Evolutionary conservation across 139 green algal genomes (phyloP).

Genomic region (Deuterostichococcus epilithicus): DNA sequence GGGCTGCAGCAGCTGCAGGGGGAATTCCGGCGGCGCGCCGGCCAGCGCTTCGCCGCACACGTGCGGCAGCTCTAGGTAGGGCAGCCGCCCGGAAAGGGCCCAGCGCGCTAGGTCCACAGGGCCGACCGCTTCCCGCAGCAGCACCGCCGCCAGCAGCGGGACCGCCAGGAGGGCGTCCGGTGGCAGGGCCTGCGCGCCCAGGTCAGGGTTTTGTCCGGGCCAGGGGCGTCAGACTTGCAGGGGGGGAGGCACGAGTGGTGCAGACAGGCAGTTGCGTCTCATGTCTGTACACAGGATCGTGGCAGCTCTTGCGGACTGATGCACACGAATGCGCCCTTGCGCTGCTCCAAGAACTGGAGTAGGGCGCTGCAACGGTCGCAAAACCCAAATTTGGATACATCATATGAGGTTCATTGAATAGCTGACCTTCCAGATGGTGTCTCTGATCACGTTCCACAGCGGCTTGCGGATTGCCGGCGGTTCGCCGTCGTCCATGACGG

Average conservation of each 20-base stretch:
- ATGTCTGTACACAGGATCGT: too few relatives aligned
- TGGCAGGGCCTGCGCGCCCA: neutral
- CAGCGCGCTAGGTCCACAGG: constrained; percentile 12
- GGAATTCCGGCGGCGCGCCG: neutral
- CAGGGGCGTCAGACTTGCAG: too few relatives aligned
- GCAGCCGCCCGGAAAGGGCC: constrained; percentile 14
- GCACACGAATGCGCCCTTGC: too few relatives aligned
- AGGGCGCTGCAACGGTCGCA: too few relatives aligned
- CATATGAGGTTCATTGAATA: too few relatives aligned
- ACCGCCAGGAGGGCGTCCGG: constrained; percentile 7
- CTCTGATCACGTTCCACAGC: neutral
- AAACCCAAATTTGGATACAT: too few relatives aligned
- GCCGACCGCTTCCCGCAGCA: constrained; percentile 12
- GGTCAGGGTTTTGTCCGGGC: too few relatives aligned
- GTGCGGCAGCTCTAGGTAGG: constrained; percentile 17
- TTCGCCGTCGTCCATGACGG: neutral
- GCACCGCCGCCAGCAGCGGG: constrained; percentile 2
- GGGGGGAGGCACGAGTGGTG: too few relatives aligned
- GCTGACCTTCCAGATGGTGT: neutral
- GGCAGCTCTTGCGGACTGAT: too few relatives aligned
- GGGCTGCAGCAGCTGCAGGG: neutral
- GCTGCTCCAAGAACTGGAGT: too few relatives aligned
- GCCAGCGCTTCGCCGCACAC: neutral
- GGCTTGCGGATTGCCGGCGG: too few relatives aligned
- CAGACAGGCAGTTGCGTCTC: too few relatives aligned